Conservation (phyloP, 2,329 filamentous ascomycete species). For the Diaporthe sp. region DNA sequence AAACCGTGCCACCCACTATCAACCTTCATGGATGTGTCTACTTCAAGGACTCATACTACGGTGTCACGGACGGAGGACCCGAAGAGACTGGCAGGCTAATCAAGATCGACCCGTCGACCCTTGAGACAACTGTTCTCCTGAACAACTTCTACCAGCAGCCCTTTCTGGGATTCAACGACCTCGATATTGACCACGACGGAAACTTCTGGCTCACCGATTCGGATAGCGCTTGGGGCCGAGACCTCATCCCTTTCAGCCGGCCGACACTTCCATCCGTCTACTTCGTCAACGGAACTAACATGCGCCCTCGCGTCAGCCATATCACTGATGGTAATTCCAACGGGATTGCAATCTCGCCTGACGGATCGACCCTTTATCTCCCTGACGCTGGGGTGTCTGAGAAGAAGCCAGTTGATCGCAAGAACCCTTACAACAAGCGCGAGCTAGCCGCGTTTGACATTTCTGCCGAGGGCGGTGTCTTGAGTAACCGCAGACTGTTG, state of each 20-base stretch:
- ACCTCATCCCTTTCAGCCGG: not conserved
- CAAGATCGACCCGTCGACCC: no score
- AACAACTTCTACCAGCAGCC: conserved; percentile 26
- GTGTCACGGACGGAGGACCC: no score
- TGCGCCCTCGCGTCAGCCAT: not conserved
- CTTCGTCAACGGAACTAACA: not conserved
- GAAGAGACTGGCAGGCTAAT: no score
- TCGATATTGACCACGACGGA: conserved; percentile 14
- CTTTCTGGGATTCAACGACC: conserved; percentile 6
- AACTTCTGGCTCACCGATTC: conserved; percentile 23
- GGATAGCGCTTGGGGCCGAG: not conserved
- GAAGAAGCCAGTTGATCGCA: not conserved
- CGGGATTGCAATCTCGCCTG: not conserved
- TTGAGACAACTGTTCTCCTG: not conserved
- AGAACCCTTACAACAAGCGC: not conserved
- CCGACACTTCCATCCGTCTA: conserved; percentile 1
- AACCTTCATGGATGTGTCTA: no score
- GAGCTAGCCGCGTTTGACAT: not conserved
- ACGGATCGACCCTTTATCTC: not conserved
- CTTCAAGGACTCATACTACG: no score
- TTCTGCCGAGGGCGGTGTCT: not conserved
- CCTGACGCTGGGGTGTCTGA: not conserved
- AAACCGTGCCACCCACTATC: no score
- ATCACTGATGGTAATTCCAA: not conserved
- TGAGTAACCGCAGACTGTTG: not conserved